These are phyloP conservation scores for Colletotrichum sp. DNA, from an alignment of 2,329 filamentous ascomycete species.

Conservation along the genomic window DNA sequence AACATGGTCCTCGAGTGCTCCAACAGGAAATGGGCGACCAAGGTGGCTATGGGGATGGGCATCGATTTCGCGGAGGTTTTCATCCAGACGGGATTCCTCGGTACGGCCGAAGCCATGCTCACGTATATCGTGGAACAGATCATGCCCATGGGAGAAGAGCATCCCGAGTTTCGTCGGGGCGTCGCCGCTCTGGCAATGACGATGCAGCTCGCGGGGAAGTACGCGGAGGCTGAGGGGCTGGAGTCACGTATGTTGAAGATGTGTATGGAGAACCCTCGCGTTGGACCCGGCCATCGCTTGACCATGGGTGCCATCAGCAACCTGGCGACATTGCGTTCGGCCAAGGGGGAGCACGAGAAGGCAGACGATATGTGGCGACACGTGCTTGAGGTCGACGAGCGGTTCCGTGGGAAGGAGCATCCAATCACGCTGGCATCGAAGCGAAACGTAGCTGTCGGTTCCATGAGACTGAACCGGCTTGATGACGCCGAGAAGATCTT, in stretches of 20 bases:
- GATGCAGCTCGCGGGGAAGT: not conserved
- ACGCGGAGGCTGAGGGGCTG: not conserved
- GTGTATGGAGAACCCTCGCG: not conserved
- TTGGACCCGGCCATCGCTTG: not conserved
- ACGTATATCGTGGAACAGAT: too few species aligned
- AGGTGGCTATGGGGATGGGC: not conserved
- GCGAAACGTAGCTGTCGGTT: not conserved
- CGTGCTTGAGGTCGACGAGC: not conserved
- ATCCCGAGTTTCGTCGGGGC: not conserved
- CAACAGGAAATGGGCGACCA: too few species aligned
- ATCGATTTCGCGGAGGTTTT: not conserved
- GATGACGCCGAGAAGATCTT: slow-evolving; percentile 33
- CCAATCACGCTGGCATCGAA: not conserved
- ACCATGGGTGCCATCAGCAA: not conserved
- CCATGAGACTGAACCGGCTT: slow-evolving; percentile 33
- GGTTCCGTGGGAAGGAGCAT: not conserved
- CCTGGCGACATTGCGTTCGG: not conserved
- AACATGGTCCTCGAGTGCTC: too few species aligned
- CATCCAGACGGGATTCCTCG: not conserved
- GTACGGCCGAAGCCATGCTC: too few species aligned
- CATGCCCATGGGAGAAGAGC: too few species aligned
- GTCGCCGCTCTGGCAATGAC: not conserved
- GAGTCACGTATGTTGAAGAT: not conserved
- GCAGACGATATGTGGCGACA: not conserved
- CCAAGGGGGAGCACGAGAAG: not conserved